Base-by-base conservation (phyloP, 352 stramenopile genomes). In the Thraustochytrium sp. region DNA sequence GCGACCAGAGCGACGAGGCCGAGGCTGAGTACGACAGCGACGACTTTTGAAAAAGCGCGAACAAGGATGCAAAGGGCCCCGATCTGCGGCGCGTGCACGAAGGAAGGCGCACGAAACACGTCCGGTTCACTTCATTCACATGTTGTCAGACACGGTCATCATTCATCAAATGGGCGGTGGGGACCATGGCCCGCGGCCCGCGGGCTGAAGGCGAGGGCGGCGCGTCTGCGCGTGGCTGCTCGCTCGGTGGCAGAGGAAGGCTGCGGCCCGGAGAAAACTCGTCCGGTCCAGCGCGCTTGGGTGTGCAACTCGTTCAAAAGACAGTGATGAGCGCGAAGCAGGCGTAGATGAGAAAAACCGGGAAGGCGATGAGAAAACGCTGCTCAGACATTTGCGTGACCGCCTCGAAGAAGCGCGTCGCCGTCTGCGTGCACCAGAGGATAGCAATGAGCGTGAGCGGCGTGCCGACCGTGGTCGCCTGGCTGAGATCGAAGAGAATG, bases 251-350 rank as follows among this genome's bases (percentile, higher is more conserved):
- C 3, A 38, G 40, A 23, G 3, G 31, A 36, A 37, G 63, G 1
- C n/a, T n/a, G n/a, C n/a, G n/a, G n/a, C n/a, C n/a, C n/a, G 26
- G 0, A 53, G 63, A 13, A 38, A 56, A 53, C 11, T 21, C 23
- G 21, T 44, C 40, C 11, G 31, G 18, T 56, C 21, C 16, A 26
- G 21, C n/a, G 63, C 36, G 23, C 4, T 5, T 75, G 8, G 3
- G 26, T 11, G n/a, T 37, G 26, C 31, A 29, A 49, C n/a, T 53
- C n/a, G 26, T 5, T 91, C 64, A 99, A 88, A 99, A 99, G 51
- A 99, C 96, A 3, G 97, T 97, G 86, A 99, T 98, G 36, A 99
- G 94, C 51, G 98, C 96, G 90, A 99, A 99, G 87, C 93, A 97
- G 44, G 91, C 95, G 90, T 99, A 99, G 36, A 99, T 89, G 31